Conservation (phyloP, 176 grass and related monocot genomes). For the Musa itinerans region DNA sequence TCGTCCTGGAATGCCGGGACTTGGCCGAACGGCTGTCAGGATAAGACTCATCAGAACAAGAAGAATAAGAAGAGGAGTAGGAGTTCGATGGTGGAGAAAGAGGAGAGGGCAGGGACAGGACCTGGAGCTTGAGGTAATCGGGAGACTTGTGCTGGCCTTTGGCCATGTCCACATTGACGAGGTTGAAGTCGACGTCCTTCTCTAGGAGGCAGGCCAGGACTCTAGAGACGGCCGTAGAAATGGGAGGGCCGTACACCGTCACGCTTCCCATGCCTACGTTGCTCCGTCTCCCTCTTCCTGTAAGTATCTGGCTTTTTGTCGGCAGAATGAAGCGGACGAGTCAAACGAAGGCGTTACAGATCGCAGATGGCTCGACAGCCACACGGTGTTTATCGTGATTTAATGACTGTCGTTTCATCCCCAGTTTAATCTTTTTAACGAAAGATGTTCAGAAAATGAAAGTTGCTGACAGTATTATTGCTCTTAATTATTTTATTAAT, state of each 20-base stretch:
- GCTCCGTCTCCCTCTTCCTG: too few species aligned
- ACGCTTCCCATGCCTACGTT: conserved; percentile 35
- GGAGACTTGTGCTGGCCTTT: conserved; percentile 85
- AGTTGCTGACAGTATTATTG: too few species aligned
- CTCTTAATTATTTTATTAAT: too few species aligned
- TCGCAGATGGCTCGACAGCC: too few species aligned
- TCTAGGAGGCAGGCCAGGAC: conserved; percentile 68
- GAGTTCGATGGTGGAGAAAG: too few species aligned
- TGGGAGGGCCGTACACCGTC: conserved; percentile 51
- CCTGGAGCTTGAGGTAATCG: conserved; percentile 77
- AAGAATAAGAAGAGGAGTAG: not conserved
- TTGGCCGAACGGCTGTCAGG: conserved; percentile 65
- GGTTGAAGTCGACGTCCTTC: conserved; percentile 72
- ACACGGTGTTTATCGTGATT: too few species aligned
- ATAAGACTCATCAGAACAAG: not conserved
- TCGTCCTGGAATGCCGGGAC: conserved; percentile 86
- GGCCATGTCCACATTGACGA: conserved; percentile 71
- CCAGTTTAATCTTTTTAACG: too few species aligned
- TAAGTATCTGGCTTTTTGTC: too few species aligned
- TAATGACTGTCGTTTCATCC: too few species aligned
- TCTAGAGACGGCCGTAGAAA: conserved; percentile 53
- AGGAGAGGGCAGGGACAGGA: not conserved
- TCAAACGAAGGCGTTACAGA: too few species aligned
- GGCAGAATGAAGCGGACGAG: too few species aligned
- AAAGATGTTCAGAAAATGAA: too few species aligned